phyloP scores from a whole-genome alignment of 139 green algal genomes.

The Ulvella scutata region DNA sequence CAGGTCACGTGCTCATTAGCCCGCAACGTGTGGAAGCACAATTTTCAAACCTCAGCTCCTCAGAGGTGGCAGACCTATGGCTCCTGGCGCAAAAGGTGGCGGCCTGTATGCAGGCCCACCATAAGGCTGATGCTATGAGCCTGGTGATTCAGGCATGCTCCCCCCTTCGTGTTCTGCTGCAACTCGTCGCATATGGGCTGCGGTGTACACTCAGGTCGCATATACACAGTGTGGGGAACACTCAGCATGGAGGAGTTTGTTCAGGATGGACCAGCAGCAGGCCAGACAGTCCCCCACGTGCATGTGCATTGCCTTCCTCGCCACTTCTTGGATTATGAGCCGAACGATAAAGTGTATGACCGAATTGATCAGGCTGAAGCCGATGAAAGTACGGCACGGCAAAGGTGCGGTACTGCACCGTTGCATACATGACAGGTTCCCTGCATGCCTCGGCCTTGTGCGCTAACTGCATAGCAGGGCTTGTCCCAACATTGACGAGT shows the following conservation, averaged over 20 bases:
- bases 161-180: neutral
- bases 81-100: constrained; percentile 26
- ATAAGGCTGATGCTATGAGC: constrained; percentile 47
- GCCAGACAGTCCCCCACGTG: constrained; percentile 91
- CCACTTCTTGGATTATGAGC: constrained; percentile 63
- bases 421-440: neutral
- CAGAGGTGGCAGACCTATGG: constrained; percentile 85
- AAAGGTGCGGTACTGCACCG: neutral
- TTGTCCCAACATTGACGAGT: neutral
- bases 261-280: constrained; percentile 48
- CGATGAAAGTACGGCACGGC: neutral
- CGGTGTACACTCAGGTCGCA: too few relatives aligned
- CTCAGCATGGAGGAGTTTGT: too few relatives aligned
- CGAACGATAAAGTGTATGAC: constrained; percentile 88
- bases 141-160: constrained; percentile 55
- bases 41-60: constrained; percentile 55
- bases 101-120: constrained; percentile 35
- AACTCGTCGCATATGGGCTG: too few relatives aligned
- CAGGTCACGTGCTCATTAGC: constrained; percentile 86
- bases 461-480: too few relatives aligned
- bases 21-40: constrained; percentile 48
- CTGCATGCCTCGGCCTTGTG: neutral
- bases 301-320: constrained; percentile 91
- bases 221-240: too few relatives aligned
- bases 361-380: constrained; percentile 31